Percentiles rank a stretch among this genome's conserved stretches.
phyloP scores from a whole-genome alignment of 2,329 filamentous ascomycete genomes.

The Cercospora zeae-maydis region DNA sequence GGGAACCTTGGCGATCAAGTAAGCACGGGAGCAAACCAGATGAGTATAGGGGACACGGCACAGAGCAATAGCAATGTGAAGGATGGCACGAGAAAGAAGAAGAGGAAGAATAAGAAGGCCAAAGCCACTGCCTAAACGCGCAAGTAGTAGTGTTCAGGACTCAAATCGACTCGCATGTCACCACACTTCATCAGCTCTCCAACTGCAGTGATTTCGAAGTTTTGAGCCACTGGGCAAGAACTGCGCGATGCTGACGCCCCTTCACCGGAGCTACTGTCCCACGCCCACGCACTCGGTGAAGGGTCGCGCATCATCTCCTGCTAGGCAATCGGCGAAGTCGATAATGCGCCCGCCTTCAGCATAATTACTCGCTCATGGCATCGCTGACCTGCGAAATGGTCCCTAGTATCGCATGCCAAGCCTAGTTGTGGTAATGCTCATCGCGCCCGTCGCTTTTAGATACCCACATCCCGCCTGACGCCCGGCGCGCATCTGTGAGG shows the following conservation, averaged over 20 bases:
- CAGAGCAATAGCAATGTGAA: constrained; percentile 31
- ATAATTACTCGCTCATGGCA: not conserved
- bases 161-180: not conserved
- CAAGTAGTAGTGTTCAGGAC: not conserved
- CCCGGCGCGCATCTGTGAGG: not conserved
- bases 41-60: constrained; percentile 12
- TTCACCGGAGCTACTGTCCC: not conserved
- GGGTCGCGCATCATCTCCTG: not conserved
- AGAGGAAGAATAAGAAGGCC: constrained; percentile 15
- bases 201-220: not conserved
- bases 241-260: not conserved
- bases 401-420: not conserved
- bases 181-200: not conserved
- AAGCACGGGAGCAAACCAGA: constrained; percentile 7
- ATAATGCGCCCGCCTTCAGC: not conserved
- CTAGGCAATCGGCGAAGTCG: not conserved
- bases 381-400: not conserved
- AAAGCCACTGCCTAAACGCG: constrained; percentile 1
- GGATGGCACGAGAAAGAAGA: constrained; percentile 40
- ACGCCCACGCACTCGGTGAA: not conserved
- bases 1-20: constrained; percentile 26
- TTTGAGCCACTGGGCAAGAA: not conserved
- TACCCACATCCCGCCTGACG: not conserved
- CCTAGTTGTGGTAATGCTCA: not conserved
- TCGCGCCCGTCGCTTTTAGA: not conserved